Evolutionary conservation across 1,284 basidiomycete genomes (phyloP), one percentile per base, ranked within the genome.

Genomic region (Acaromyces ingoldii): DNA sequence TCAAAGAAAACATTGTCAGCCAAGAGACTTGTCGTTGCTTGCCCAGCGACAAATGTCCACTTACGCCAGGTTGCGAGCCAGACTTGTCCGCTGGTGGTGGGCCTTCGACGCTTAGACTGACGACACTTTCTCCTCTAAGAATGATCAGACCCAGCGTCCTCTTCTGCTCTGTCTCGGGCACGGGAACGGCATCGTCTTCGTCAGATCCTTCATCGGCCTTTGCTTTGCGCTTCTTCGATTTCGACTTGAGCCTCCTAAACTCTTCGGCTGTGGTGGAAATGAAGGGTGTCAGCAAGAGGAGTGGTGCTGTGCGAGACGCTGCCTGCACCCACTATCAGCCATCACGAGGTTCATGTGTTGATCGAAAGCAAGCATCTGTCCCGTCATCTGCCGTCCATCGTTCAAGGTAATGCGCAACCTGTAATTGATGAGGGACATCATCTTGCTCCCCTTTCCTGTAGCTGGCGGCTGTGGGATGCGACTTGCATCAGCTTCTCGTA

Each of bases 291-390:
- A 36, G 28, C 21, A 46, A 4, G 15, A 7, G 11, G 17, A 5
- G 19, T 6, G 28, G 10, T 60, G 87, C 85, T 70, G 91, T 80
- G 76, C 95, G 95, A 77, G 95, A 93, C 79, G 95, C n/a, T n/a
- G n/a, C n/a, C n/a, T n/a, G n/a, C n/a, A n/a, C n/a, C n/a, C 91
- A 75, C 91, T 95, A 67, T 98, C 93, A 11, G 92, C 91, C 51
- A 99, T 80, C 46, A 99, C 95, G 66, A 99, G 82, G 79, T 99
- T 99, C 93, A 98, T 98, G 80, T 98, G 95, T 72, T 89, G 87
- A 81, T 99, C 95, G 76, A 97, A 99, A 46, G 95, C 95, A 73
- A 99, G 86, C 87, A 98, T 93, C 79, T 97, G 95, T 42, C 95
- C 95, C 39, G 89, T 90, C 67, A 98, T 81, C 54, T 89, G 84